phyloP scores from a whole-genome alignment of 2,329 filamentous ascomycete genomes.

The Aspergillus transmontanensis region DNA sequence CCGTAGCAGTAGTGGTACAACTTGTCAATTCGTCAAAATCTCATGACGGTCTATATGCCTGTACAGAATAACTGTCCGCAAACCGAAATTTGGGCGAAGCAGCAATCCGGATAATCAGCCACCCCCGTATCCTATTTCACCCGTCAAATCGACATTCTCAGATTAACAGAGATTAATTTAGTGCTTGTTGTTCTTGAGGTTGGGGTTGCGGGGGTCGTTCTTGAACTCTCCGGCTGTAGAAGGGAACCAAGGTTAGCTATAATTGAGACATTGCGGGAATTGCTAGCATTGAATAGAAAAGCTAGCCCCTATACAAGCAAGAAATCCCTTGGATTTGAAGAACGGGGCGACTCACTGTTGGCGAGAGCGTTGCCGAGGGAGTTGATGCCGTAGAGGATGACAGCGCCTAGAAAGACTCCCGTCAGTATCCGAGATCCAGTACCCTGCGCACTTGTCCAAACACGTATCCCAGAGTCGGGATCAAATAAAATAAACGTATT shows the following conservation, averaged over 20 bases:
- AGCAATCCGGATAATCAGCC: conserved; percentile 23
- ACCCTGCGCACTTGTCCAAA: conserved; percentile 6
- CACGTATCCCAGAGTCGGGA: background rate
- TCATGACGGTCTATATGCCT: conserved; percentile 43
- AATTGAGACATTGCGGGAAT: background rate
- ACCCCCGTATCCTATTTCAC: conserved; percentile 21
- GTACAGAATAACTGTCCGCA: conserved; percentile 38
- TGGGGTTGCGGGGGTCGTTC: conserved; percentile 87
- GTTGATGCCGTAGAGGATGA: conserved; percentile 93
- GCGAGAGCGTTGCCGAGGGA: conserved; percentile 75
- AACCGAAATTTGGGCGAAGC: conserved; percentile 28
- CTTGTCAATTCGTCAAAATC: conserved; percentile 42
- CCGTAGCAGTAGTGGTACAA: conserved; percentile 38
- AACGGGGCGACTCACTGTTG: conserved; percentile 64
- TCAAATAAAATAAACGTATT: background rate
- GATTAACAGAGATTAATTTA: conserved; percentile 28
- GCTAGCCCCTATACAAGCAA: background rate
- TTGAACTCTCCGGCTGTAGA: conserved; percentile 83
- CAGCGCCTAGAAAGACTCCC: conserved; percentile 60
- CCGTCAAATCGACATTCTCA: conserved; percentile 22
- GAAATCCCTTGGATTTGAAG: background rate
- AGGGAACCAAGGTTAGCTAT: conserved; percentile 24
- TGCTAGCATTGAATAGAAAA: background rate
- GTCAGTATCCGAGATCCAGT: conserved; percentile 26
- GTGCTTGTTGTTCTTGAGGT: conserved; percentile 42